Evolutionary conservation across 1,139 yeast species (phyloP), one percentile per base, ranked within the genome.

Genomic region (Sugiyamaella novakii): DNA sequence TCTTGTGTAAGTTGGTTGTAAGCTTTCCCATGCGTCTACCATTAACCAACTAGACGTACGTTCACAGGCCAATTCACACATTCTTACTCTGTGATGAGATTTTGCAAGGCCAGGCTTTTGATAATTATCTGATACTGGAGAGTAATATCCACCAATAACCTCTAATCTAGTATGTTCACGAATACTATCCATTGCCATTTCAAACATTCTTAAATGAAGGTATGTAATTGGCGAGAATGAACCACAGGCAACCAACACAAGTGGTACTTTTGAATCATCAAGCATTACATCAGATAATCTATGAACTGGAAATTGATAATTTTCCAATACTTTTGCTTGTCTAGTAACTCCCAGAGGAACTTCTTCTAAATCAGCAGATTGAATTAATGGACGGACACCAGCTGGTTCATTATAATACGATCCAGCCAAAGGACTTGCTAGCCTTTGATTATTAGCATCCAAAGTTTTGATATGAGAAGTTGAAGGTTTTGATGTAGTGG

Each of bases 11-110:
- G 81, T 78, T 0, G 89, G 87, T 67, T 94, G 98, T 53, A 92
- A 74, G 5, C 95, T 85, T 69, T 92, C 99, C 99, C 99, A 92
- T 0, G 98, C 97, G 68, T 92, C 99, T 19, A 92, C 98, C 98
- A 92, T 94, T 43, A 94, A 76, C 98, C 99, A 92, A 22, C 94
- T 83, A 3, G 94, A 83, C 0, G 99, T 92, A 62, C 98, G 78
- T 65, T 92, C 98, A 69, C 98, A 91, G 0, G 98, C 98, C 65
- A 92, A 75, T 67, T 94, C 98, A 69, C 98, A 91, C 98, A 92
- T 92, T 49, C 98, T 76, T 8, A 92, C 98, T 52, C 99, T 78
- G 68, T 92, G 96, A 55, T 75, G 77, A 0, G 98, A 79, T 0
- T 87, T 81, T 0, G 98, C 98, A 49, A 92, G 74, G 0, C 99